Percentiles rank a stretch among this genome's conserved stretches.
Evolutionary conservation across 2,329 filamentous ascomycete species (phyloP).

Genomic region (Dothistroma pini): DNA sequence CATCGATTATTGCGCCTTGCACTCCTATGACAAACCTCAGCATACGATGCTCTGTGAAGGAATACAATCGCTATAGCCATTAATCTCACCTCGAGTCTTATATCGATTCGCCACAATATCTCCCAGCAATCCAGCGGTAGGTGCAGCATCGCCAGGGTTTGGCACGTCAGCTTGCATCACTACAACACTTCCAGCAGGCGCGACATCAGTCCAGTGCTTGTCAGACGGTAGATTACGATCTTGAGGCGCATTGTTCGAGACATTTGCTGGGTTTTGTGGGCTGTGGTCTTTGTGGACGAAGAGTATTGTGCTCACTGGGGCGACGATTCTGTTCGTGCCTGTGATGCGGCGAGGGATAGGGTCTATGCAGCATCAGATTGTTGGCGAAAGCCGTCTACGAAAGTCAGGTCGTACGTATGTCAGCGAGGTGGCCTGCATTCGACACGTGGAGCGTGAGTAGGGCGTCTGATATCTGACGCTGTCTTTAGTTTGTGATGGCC

Average conservation of each 20-base stretch:
- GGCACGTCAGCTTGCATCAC: slow-evolving; percentile 61
- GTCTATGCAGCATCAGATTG: background rate
- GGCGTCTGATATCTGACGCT: slow-evolving; percentile 62
- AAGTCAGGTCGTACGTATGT: slow-evolving; percentile 49
- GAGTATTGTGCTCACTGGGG: slow-evolving; percentile 58
- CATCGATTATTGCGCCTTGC: slow-evolving; percentile 62
- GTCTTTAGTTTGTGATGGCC: background rate
- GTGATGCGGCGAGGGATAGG: slow-evolving; percentile 5
- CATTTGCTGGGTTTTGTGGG: slow-evolving; percentile 25
- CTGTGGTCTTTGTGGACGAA: slow-evolving; percentile 57
- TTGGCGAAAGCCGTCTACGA: background rate
- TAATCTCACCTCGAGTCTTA: slow-evolving; percentile 50
- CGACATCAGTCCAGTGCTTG: slow-evolving; percentile 66
- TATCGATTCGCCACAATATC: slow-evolving; percentile 72
- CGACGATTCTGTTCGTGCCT: slow-evolving; percentile 35
- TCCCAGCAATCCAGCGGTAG: slow-evolving; percentile 66
- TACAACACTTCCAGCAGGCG: slow-evolving; percentile 57
- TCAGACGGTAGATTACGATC: slow-evolving; percentile 52
- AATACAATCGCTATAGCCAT: too few species aligned
- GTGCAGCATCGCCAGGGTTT: slow-evolving; percentile 34
- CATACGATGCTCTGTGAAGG: background rate
- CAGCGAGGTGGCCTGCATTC: slow-evolving; percentile 63
- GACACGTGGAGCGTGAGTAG: slow-evolving; percentile 66
- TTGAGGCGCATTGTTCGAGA: slow-evolving; percentile 9
- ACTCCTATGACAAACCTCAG: slow-evolving; percentile 34